These are phyloP conservation scores for Suillus bovinus DNA, from an alignment of 768 basidiomycete species.

Conservation along the genomic window DNA sequence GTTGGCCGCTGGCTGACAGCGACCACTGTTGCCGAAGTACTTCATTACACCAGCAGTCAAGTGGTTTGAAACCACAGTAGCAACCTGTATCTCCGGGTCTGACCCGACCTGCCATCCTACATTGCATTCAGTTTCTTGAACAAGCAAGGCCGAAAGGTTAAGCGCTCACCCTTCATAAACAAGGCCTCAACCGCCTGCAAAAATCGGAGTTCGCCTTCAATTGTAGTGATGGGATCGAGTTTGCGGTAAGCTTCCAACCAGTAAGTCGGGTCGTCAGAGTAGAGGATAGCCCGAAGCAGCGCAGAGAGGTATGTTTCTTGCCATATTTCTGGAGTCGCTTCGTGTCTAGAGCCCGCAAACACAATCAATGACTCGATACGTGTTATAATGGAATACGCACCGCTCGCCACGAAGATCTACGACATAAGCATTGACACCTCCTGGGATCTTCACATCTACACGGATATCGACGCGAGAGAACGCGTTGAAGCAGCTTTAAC, in stretches of 20 bases:
- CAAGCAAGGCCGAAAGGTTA: neutral
- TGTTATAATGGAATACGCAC: slow-evolving; percentile 43
- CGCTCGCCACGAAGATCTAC: slow-evolving; percentile 93
- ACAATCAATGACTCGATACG: neutral
- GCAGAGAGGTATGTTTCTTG: slow-evolving; percentile 97
- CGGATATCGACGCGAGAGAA: slow-evolving; percentile 96
- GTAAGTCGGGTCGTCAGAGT: slow-evolving; percentile 94
- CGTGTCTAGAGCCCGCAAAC: slow-evolving; percentile 55
- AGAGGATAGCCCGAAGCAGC: slow-evolving; percentile 85
- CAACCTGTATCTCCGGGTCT: slow-evolving; percentile 98
- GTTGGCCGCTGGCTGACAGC: slow-evolving; percentile 87
- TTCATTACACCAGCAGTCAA: slow-evolving; percentile 94
- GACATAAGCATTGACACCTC: slow-evolving; percentile 92
- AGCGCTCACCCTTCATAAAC: slow-evolving; percentile 72
- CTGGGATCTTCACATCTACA: slow-evolving; percentile 98
- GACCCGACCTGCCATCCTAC: slow-evolving; percentile 98
- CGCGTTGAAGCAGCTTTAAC: slow-evolving; percentile 88
- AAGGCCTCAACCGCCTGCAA: slow-evolving; percentile 87
- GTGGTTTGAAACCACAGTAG: slow-evolving; percentile 95
- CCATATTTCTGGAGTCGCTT: slow-evolving; percentile 92
- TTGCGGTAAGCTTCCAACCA: slow-evolving; percentile 92
- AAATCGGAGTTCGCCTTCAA: slow-evolving; percentile 88
- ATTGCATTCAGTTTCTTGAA: slow-evolving; percentile 4
- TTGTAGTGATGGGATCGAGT: slow-evolving; percentile 89
- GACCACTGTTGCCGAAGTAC: slow-evolving; percentile 91